These are phyloP conservation scores for Mycena vulgaris DNA, from an alignment of 768 basidiomycete genomes.

Conservation along the genomic window DNA sequence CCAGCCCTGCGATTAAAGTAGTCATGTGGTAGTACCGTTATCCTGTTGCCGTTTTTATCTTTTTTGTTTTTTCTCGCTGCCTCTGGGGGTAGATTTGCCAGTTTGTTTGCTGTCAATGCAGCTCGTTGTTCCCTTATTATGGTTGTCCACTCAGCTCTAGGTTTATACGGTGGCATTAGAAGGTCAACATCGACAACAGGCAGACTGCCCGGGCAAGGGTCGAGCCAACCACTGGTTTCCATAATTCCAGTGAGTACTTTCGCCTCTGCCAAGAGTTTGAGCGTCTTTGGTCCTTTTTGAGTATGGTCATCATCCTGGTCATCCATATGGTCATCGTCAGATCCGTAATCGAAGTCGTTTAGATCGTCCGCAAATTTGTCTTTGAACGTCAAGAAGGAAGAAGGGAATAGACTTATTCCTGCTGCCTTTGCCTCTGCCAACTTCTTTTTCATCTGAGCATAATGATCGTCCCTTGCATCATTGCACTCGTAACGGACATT, in stretches of 20 bases:
- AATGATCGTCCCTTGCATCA: slow-evolving; percentile 45
- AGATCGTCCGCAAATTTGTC: slow-evolving; percentile 11
- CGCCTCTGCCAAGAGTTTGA: background rate
- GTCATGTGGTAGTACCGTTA: background rate
- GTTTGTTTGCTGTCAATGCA: background rate
- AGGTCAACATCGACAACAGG: background rate
- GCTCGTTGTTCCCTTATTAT: background rate
- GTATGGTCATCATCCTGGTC: background rate
- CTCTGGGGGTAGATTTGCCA: background rate
- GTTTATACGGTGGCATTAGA: background rate
- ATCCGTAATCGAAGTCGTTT: slow-evolving; percentile 13
- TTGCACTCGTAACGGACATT: slow-evolving; percentile 47
- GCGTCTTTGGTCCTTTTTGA: background rate
- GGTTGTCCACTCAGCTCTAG: background rate
- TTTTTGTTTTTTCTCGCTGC: background rate
- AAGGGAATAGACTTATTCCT: slow-evolving; percentile 25
- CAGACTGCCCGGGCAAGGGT: background rate
- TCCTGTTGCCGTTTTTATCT: background rate
- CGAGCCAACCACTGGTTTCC: slow-evolving; percentile 12
- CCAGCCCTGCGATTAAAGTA: slow-evolving; percentile 39
- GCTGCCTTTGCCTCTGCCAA: slow-evolving; percentile 1
- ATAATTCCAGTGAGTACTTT: background rate
- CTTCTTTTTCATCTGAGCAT: slow-evolving; percentile 36
- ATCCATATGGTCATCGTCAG: slow-evolving; percentile 9
- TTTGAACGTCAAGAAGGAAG: slow-evolving; percentile 10